Evolutionary conservation across 1,284 basidiomycete genomes (phyloP).

Genomic region (Cutaneotrichosporon sp.): DNA sequence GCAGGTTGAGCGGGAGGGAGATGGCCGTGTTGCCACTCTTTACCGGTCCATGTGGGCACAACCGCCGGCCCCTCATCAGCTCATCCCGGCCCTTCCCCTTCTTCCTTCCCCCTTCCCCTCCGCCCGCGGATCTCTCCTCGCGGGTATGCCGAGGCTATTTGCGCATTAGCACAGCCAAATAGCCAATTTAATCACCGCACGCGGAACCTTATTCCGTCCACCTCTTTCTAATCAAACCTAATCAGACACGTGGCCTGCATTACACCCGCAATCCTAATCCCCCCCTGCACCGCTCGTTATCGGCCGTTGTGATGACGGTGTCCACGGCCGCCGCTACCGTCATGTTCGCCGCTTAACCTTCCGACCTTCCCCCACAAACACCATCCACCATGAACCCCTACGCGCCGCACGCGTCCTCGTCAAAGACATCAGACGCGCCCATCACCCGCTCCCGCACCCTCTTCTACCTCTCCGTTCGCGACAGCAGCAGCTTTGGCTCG

Average conservation of each 20-base stretch:
- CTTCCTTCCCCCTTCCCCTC: too few species aligned
- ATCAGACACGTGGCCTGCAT: not conserved
- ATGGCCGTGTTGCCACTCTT: slow-evolving; percentile 4
- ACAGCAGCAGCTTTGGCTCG: slow-evolving; percentile 63
- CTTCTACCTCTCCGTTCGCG: slow-evolving; percentile 91
- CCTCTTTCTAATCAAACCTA: too few species aligned
- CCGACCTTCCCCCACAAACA: slow-evolving; percentile 1
- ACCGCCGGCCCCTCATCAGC: not conserved
- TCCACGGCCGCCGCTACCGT: not conserved
- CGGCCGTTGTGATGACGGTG: not conserved
- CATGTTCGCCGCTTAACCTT: not conserved
- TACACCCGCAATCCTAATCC: not conserved
- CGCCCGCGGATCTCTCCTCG: too few species aligned
- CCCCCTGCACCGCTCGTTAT: not conserved
- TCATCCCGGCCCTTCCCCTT: too few species aligned
- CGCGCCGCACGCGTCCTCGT: slow-evolving; percentile 6
- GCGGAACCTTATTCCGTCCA: too few species aligned
- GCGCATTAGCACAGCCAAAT: too few species aligned
- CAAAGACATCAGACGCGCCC: slow-evolving; percentile 6
- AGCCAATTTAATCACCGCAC: too few species aligned
- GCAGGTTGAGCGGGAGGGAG: not conserved
- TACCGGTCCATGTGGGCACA: slow-evolving; percentile 1
- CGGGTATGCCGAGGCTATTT: too few species aligned
- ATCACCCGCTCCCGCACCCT: slow-evolving; percentile 83
- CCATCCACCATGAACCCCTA: slow-evolving; percentile 13